These are phyloP conservation scores for Blastobotrys chiropterorum DNA, from an alignment of 805 yeast genomes.

Conservation along the genomic window DNA sequence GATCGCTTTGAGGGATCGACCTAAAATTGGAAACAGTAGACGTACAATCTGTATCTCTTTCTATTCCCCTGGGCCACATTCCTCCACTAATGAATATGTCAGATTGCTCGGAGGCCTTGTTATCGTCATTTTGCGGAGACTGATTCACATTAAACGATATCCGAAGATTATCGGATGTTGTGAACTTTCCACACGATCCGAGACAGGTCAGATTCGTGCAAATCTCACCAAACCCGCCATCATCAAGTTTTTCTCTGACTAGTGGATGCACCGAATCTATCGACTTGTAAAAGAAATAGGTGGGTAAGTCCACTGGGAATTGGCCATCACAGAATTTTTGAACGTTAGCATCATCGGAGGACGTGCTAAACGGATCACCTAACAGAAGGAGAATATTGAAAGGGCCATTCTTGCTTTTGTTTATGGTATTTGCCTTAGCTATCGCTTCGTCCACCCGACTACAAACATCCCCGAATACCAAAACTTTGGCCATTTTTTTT, in stretches of 20 bases:
- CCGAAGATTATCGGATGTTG: neutral
- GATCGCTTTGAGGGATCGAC: slow-evolving; percentile 1
- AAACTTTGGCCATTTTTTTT: neutral
- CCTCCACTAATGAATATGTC: neutral
- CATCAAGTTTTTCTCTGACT: neutral
- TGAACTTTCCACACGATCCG: neutral
- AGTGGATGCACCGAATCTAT: neutral
- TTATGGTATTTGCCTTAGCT: slow-evolving; percentile 11
- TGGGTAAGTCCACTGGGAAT: neutral
- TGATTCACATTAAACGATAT: neutral
- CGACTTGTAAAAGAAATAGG: neutral
- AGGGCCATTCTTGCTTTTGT: slow-evolving; percentile 16
- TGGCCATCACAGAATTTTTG: neutral
- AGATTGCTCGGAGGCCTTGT: too few species aligned
- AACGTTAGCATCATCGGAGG: neutral
- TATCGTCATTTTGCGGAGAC: neutral
- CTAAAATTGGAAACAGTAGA: slow-evolving; percentile 1
- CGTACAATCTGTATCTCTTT: neutral
- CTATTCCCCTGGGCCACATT: neutral
- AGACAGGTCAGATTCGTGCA: neutral
- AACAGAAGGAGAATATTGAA: slow-evolving; percentile 13
- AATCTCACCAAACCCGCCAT: neutral
- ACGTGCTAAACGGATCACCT: slow-evolving; percentile 7
- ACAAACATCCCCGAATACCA: slow-evolving; percentile 18
- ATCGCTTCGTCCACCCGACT: slow-evolving; percentile 6